These are phyloP conservation scores for Hypericum perforatum DNA, from an alignment of 345 rosid genomes.

Conservation along the genomic window DNA sequence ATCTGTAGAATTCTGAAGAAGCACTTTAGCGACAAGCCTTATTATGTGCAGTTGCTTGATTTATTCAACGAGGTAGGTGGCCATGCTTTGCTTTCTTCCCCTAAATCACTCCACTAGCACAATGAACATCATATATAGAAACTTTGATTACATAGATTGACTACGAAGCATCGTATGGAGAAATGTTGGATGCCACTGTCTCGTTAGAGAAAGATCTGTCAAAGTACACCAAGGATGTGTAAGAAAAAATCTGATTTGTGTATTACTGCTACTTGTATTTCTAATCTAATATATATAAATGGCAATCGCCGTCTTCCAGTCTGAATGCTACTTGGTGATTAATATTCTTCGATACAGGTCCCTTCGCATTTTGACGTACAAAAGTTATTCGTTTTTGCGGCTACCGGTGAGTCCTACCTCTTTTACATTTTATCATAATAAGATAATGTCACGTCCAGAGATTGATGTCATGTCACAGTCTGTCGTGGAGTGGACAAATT, in stretches of 20 bases:
- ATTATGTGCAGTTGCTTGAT: neutral
- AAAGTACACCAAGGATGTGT: neutral
- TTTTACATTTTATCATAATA: no score
- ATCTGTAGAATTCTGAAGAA: neutral
- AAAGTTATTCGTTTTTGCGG: neutral
- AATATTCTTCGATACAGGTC: neutral
- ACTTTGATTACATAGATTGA: neutral
- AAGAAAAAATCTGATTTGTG: neutral
- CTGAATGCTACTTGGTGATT: neutral
- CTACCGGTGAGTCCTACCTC: neutral
- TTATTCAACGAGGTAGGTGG: slow-evolving; percentile 1
- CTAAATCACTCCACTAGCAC: no score
- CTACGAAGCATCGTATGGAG: neutral
- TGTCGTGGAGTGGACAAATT: no score
- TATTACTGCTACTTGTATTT: no score
- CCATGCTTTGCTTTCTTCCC: neutral
- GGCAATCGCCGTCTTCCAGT: no score
- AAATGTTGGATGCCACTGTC: neutral
- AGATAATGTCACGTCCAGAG: no score
- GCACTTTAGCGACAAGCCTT: neutral
- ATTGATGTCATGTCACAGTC: no score
- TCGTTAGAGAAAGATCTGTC: neutral
- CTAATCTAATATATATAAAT: no score
- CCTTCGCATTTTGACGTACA: neutral
- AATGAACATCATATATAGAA: neutral